Base-by-base conservation (phyloP, 495 filamentous ascomycete genomes). In the Xylaria intraflava region DNA sequence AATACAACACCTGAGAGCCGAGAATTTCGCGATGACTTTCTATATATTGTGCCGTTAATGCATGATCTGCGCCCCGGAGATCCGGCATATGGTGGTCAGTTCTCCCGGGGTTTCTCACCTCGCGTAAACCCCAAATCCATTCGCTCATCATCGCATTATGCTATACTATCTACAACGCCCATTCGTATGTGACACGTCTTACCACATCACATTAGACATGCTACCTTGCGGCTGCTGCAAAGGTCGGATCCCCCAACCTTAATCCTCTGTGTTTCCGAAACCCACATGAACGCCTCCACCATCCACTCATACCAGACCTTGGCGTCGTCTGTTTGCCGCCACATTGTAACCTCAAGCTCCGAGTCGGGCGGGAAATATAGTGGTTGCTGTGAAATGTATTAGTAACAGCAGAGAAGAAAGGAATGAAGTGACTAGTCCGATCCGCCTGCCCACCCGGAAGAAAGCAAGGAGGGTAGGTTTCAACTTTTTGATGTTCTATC, bases 301-400 rank as follows among this genome's bases (percentile, higher is more conserved):
- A 93, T 77, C 93, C 93, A 99, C 68, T 99, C 92, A 67, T 99
- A 99, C 94, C 93, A 99, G 11, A 97, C 92, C 71, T 90, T 95
- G 17, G 87, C 80, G 61, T 95, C 88, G 66, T 97, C 91, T 6
- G 93, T 96, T 68, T 91, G 87, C 55, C 93, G 81, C 83, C 89
- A 96, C 79, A 99, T 96, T 60, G 83, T 90, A 11, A 95, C 82
- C 36, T 94, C 86, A 10, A 99, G 74, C 65, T 91, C 89, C 19
- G 85, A 82, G 53, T 87, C 80, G 56, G 89, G 85, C 1, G 94
- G 92, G 52, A 94, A 80, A 65, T 93, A 90, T 20, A 99, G 72
- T 6, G 93, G 91, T 58, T 83, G 83, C 92, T 96, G 30, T n/a
- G 26, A 11, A n/a, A 3, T 20, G 8, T 17, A 20, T 49, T 33